These are phyloP conservation scores for Fomitopsis betulina DNA, from an alignment of 1,284 basidiomycete genomes.

Conservation along the genomic window DNA sequence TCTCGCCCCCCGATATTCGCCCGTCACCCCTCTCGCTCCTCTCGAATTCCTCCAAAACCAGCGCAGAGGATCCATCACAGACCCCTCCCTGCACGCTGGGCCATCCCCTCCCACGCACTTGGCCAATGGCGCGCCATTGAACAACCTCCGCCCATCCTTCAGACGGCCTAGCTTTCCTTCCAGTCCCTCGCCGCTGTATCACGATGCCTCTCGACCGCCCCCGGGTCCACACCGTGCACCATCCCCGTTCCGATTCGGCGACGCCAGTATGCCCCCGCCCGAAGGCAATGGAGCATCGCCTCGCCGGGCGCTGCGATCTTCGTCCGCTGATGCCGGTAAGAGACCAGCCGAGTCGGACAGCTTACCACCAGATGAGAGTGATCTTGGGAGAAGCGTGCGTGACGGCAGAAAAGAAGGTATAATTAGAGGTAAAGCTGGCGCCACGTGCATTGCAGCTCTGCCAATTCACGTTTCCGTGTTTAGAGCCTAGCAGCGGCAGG, in stretches of 20 bases:
- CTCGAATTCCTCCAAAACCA: conserved; percentile 75
- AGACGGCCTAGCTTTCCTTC: conserved; percentile 24
- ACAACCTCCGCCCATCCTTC: conserved; percentile 22
- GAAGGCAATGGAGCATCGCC: conserved; percentile 46
- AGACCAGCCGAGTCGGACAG: conserved; percentile 15
- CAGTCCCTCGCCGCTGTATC: conserved; percentile 22
- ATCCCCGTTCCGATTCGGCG: conserved; percentile 68
- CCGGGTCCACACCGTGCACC: conserved; percentile 47
- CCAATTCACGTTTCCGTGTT: conserved; percentile 7
- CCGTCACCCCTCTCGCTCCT: conserved; percentile 55
- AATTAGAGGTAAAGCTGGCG: conserved; percentile 17
- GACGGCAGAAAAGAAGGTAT: conserved; percentile 9
- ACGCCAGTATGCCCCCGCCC: conserved; percentile 44
- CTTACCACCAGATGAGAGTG: conserved; percentile 13
- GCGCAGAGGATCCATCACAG: conserved; percentile 74
- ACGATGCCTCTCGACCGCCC: conserved; percentile 31
- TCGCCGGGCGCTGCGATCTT: conserved; percentile 35
- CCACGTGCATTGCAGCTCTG: conserved; percentile 9
- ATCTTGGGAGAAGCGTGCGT: conserved; percentile 10
- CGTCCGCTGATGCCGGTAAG: conserved; percentile 23
- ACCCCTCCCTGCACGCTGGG: conserved; percentile 66
- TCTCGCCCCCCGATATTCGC: conserved; percentile 29
- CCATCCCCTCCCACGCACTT: conserved; percentile 24
- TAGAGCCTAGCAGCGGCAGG: conserved; percentile 27
- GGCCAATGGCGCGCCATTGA: conserved; percentile 20